Conservation (phyloP, 2,329 filamentous ascomycete species). For the Calcarisporium arbuscula region DNA sequence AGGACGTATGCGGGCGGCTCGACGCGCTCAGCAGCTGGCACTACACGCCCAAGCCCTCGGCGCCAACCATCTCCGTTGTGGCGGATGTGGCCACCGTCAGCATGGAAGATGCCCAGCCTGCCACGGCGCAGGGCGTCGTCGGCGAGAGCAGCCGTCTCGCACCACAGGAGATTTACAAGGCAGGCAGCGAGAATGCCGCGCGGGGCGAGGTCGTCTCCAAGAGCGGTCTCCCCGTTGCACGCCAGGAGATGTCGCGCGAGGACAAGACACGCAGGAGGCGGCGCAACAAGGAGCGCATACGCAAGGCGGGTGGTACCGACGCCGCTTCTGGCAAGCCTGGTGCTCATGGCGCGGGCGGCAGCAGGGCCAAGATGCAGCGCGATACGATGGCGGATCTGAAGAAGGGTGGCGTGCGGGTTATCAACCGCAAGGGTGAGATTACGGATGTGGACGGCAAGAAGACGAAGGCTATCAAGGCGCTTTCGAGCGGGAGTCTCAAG, state of each 20-base stretch:
- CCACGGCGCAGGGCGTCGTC: conserved; percentile 67
- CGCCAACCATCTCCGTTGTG: conserved; percentile 77
- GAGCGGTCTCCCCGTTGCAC: conserved; percentile 69
- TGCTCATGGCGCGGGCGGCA: too few species aligned
- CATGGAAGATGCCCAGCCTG: conserved; percentile 93
- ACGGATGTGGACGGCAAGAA: conserved; percentile 79
- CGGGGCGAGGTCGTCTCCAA: conserved; percentile 70
- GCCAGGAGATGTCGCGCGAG: conserved; percentile 82
- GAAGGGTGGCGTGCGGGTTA: conserved; percentile 84
- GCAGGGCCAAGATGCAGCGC: conserved; percentile 45
- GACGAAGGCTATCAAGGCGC: conserved; percentile 46
- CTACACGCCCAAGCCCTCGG: conserved; percentile 83
- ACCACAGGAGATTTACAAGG: conserved; percentile 88
- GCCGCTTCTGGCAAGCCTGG: conserved; percentile 14
- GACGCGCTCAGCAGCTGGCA: conserved; percentile 91
- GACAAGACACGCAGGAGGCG: conserved; percentile 72
- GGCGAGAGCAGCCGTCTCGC: conserved; percentile 71
- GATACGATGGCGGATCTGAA: conserved; percentile 61
- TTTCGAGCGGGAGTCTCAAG: conserved; percentile 55
- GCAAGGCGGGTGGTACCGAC: conserved; percentile 53
- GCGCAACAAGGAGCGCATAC: conserved; percentile 78
- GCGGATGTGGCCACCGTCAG: conserved; percentile 84
- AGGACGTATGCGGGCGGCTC: conserved; percentile 69
- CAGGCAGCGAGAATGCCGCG: conserved; percentile 60
- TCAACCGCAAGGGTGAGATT: conserved; percentile 82